Conservation (phyloP, 2,329 filamentous ascomycete genomes). For the Thielaviopsis euricoi region DNA sequence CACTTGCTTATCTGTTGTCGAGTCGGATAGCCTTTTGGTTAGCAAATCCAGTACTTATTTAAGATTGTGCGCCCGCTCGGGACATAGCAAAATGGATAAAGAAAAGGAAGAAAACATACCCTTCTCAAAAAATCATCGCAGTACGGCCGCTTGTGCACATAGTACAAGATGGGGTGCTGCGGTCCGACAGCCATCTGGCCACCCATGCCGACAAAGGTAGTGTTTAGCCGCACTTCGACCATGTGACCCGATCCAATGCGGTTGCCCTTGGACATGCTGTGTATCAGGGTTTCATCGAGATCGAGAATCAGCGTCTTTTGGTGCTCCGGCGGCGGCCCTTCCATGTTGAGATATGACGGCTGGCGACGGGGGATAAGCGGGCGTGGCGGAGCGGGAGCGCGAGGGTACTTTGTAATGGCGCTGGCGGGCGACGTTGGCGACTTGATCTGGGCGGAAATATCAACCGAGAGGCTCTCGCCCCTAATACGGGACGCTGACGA, state of each 20-base stretch:
- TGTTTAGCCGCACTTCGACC: constrained; percentile 88
- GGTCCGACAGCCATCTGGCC: constrained; percentile 54
- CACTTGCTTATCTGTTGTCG: constrained; percentile 64
- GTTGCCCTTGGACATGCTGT: constrained; percentile 93
- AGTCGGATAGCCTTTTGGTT: background rate
- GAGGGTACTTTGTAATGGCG: constrained; percentile 74
- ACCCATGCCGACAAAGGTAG: constrained; percentile 48
- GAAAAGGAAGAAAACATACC: constrained; percentile 26
- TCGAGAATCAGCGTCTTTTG: constrained; percentile 93
- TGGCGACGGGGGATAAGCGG: constrained; percentile 80
- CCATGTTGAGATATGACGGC: constrained; percentile 63
- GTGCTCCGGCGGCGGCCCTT: constrained; percentile 36
- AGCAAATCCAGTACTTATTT: constrained; percentile 13
- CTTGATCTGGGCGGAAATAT: constrained; percentile 69
- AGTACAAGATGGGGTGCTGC: constrained; percentile 93
- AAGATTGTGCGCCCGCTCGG: background rate
- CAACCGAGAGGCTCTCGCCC: constrained; percentile 16
- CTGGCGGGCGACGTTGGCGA: constrained; percentile 76
- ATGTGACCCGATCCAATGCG: constrained; percentile 95
- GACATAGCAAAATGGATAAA: background rate
- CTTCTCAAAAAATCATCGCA: constrained; percentile 93
- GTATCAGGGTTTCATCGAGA: constrained; percentile 91
- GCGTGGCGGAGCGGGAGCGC: constrained; percentile 72
- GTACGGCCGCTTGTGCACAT: constrained; percentile 92
- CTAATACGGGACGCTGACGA: constrained; percentile 15